These are phyloP conservation scores for Somion occarium DNA, from an alignment of 1,284 basidiomycete genomes.

Conservation along the genomic window DNA sequence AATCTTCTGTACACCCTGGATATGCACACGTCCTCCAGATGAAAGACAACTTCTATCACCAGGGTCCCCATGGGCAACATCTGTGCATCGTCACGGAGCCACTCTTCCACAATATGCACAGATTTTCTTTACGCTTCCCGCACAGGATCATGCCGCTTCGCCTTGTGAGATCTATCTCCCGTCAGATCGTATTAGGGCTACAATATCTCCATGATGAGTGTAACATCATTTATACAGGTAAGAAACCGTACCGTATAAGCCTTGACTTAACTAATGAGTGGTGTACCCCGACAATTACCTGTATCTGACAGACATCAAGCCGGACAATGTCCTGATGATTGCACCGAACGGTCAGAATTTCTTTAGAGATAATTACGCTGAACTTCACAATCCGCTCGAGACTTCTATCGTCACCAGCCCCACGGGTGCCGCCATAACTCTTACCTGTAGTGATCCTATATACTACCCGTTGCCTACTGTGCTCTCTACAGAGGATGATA, in stretches of 20 bases:
- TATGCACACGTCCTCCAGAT: conserved; percentile 36
- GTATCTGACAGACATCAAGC: conserved; percentile 10
- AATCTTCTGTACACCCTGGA: conserved; percentile 26
- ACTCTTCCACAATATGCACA: conserved; percentile 22
- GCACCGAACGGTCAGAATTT: neutral
- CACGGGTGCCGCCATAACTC: neutral
- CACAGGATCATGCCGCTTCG: conserved; percentile 25
- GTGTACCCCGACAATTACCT: no score
- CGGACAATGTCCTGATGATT: conserved; percentile 8
- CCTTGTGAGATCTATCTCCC: conserved; percentile 40
- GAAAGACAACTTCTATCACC: conserved; percentile 36
- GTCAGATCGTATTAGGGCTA: conserved; percentile 41
- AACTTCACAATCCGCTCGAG: neutral
- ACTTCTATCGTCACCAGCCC: neutral
- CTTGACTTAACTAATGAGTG: no score
- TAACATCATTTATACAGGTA: conserved; percentile 33
- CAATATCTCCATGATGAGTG: conserved; percentile 45
- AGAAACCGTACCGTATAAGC: neutral
- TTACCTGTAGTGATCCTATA: neutral
- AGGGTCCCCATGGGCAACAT: conserved; percentile 33
- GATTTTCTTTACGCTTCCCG: neutral
- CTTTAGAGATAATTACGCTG: neutral
- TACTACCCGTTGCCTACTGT: neutral
- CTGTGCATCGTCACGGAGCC: conserved; percentile 46
- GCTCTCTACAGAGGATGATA: neutral